Base-by-base conservation (phyloP, 306 rosid species). In the Quillaja saponaria region DNA sequence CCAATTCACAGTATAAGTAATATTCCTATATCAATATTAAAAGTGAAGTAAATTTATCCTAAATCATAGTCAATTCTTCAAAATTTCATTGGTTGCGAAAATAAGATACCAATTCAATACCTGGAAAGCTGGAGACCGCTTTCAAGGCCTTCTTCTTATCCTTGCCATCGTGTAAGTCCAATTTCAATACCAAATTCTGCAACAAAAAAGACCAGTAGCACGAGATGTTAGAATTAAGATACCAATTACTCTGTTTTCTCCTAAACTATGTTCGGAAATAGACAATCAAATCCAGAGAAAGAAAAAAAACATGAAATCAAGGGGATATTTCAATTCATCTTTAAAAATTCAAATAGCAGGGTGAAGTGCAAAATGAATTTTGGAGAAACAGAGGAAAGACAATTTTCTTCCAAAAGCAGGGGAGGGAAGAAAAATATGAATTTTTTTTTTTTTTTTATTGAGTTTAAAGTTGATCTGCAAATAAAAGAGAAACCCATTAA, bases 171-270 rank as follows among this genome's bases (percentile, higher is more conserved):
- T 85, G 87, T 56, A 91, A 76, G 54, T 80, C 79, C 78, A 87
- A 41, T 69, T 91, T 91, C 75, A 91, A 21, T 58, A 91, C 91
- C 49, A 87, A 73, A 74, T 85, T 91, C 95, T 91, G 79, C 75
- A 76, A 40, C 45, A 39, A 67, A 61, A n/a, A 15, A 47, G 17
- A 41, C 8, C 19, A 34, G n/a, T 15, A 34, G 34, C 18, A 16
- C n/a, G n/a, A 5, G n/a, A 31, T 9, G 18, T 37, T 18, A 39
- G 33, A 11, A 9, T 12, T 31, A 41, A 42, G 17, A 40, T 4
- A 25, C 2, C 31, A 1, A 25, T 2, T 4, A 1, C 31, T 25
- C 2, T 25, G 4, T 4, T 25, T 25, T 25, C 2, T 25, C 4
- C 31, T 4, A 25, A 25, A 25, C 4, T 25, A 21, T 11, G 16